Evolutionary conservation across 192 early-diverging fungal genomes (phyloP).

Genomic region (Entomortierella beljakovae): DNA sequence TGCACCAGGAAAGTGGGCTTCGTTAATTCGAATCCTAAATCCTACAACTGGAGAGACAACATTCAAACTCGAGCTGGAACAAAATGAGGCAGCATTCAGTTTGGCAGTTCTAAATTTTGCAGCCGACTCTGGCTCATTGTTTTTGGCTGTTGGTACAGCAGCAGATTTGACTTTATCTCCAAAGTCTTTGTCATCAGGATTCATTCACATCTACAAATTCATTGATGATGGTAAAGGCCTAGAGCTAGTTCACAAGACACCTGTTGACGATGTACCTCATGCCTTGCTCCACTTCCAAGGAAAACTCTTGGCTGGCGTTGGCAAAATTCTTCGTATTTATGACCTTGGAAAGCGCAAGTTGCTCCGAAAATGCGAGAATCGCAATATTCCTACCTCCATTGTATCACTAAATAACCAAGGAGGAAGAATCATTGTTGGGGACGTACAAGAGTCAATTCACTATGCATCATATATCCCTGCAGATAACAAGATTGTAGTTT

Average conservation of each 20-base stretch:
- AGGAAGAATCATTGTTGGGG: slow-evolving; percentile 85
- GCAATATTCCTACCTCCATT: slow-evolving; percentile 81
- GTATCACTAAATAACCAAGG: slow-evolving; percentile 81
- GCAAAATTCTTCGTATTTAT: slow-evolving; percentile 89
- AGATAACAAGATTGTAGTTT: slow-evolving; percentile 88
- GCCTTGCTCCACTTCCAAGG: slow-evolving; percentile 91
- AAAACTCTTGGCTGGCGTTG: slow-evolving; percentile 87
- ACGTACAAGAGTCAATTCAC: slow-evolving; percentile 89
- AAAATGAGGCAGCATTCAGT: slow-evolving; percentile 88
- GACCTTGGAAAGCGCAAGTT: slow-evolving; percentile 92
- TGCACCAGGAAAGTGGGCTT: slow-evolving; percentile 85
- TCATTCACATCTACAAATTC: slow-evolving; percentile 82
- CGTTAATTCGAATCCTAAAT: slow-evolving; percentile 85
- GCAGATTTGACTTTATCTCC: slow-evolving; percentile 76
- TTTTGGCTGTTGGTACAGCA: slow-evolving; percentile 89
- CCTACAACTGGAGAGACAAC: slow-evolving; percentile 80
- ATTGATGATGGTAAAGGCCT: slow-evolving; percentile 69
- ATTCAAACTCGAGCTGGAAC: slow-evolving; percentile 79
- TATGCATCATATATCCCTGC: slow-evolving; percentile 77
- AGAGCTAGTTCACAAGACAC: slow-evolving; percentile 90
- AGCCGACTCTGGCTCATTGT: slow-evolving; percentile 62
- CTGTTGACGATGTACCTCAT: slow-evolving; percentile 85
- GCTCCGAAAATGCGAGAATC: slow-evolving; percentile 89
- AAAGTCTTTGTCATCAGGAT: slow-evolving; percentile 73
- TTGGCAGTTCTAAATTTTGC: slow-evolving; percentile 75